Base-by-base conservation (phyloP, 169 alveolate genomes). In the Plasmodium cynomolgi region DNA sequence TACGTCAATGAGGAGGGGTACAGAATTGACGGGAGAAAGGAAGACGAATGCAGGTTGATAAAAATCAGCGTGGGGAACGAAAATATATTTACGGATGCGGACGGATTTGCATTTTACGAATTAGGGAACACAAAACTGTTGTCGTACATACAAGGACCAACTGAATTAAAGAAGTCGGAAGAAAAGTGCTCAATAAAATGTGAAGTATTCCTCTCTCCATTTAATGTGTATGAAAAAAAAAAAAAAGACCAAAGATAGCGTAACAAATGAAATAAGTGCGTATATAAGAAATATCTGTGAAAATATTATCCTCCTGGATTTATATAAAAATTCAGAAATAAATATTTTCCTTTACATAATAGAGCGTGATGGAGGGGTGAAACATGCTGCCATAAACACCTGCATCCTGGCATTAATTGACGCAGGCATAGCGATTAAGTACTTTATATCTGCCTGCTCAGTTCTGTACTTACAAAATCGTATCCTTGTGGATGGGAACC, bases 391-490 rank as follows among this genome's bases (percentile, higher is more conserved):
- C 37, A 79, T 96, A 33, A 96, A 96, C 71, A 94, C 97, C 23
- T 96, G 95, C 47, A 84, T 93, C 47, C 58, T 96, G 39, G 98
- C 98, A 62, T 96, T 96, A 73, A 91, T 96, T 13, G 97, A 96
- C 85, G 98, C 98, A 39, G 98, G 98, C 31, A 95, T 96, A 23
- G 96, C 98, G 4, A 85, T 96, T 88, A 96, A 81, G 92, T 96
- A 95, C 71, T 92, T 96, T 74, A 82, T 95, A 56, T 93, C 95
- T 80, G 94, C 98, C 82, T 92, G 96, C 39, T 93, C 98, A 7
- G 96, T 93, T 26, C 47, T 86, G 54, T 85, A 81, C 91, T 93
- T 96, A 56, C 96, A 96, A 84, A 90, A 93, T 62, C 77, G 71
- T 37, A 80, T 88, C 62, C 41, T 88, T 80, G 94, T 88, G 82